Conservation (phyloP, 805 yeast species). For the Barnettozyma populi region DNA sequence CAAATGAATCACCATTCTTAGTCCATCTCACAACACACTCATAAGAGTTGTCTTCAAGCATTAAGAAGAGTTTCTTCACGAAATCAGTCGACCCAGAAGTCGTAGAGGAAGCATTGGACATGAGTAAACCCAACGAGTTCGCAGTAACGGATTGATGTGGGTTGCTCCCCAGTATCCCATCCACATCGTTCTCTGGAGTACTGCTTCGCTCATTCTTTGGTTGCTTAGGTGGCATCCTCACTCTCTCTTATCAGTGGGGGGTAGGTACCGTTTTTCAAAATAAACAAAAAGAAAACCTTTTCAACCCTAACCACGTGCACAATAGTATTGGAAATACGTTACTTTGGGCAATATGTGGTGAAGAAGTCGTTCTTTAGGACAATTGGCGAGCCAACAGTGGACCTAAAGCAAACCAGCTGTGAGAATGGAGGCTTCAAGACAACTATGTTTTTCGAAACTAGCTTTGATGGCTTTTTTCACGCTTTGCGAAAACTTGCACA, state of each 20-base stretch:
- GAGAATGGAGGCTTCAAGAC: not conserved
- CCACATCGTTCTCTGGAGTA: not conserved
- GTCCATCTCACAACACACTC: constrained; percentile 82
- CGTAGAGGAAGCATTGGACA: constrained; percentile 23
- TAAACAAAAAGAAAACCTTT: not conserved
- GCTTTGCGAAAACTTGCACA: too few relatives aligned
- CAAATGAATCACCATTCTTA: constrained; percentile 75
- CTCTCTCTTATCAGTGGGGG: not conserved
- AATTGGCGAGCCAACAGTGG: not conserved
- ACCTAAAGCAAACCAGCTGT: not conserved
- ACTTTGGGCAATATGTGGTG: not conserved
- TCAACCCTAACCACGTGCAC: not conserved
- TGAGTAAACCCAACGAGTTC: constrained; percentile 17
- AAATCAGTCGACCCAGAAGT: constrained; percentile 62
- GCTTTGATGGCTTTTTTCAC: not conserved
- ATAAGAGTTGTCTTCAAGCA: constrained; percentile 80
- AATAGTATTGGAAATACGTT: not conserved
- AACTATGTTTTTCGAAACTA: not conserved
- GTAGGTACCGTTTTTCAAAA: not conserved
- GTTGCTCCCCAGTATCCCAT: not conserved
- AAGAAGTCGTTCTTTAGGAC: not conserved
- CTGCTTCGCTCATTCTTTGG: not conserved
- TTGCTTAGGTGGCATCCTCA: not conserved
- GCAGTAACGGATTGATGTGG: not conserved
- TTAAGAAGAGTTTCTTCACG: constrained; percentile 71